These are phyloP conservation scores for Aspergillus campestris DNA, from an alignment of 495 filamentous ascomycete genomes.

Conservation along the genomic window DNA sequence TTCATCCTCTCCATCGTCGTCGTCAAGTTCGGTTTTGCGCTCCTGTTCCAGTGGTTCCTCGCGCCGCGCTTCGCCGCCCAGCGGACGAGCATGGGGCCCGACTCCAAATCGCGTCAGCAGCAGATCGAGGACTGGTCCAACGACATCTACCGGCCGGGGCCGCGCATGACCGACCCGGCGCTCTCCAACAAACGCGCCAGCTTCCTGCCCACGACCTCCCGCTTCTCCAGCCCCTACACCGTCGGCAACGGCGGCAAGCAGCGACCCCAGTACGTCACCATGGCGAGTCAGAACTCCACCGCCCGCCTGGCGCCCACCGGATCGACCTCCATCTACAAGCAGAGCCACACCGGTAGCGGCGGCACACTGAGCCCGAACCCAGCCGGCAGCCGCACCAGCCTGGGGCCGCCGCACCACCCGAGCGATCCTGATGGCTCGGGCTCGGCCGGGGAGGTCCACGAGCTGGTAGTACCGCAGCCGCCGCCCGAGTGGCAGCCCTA, in stretches of 20 bases:
- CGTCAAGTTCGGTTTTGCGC: slow-evolving; percentile 80
- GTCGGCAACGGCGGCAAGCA: slow-evolving; percentile 47
- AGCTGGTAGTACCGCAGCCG: slow-evolving; percentile 93
- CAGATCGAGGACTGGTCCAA: slow-evolving; percentile 99
- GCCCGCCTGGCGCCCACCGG: slow-evolving; percentile 61
- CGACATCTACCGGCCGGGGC: slow-evolving; percentile 88
- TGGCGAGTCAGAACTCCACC: slow-evolving; percentile 85
- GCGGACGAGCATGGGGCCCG: slow-evolving; percentile 60
- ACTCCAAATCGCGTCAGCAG: slow-evolving; percentile 71
- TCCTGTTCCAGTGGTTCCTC: slow-evolving; percentile 94
- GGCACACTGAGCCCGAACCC: slow-evolving; percentile 40
- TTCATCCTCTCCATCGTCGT: slow-evolving; percentile 88
- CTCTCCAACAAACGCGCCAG: slow-evolving; percentile 73
- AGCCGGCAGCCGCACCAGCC: slow-evolving; percentile 44
- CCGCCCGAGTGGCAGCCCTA: slow-evolving; percentile 95
- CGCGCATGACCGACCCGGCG: slow-evolving; percentile 70
- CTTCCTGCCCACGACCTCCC: slow-evolving; percentile 72
- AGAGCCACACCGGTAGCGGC: slow-evolving; percentile 59
- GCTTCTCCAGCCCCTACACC: slow-evolving; percentile 91
- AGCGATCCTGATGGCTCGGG: slow-evolving; percentile 61
- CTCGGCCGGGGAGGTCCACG: slow-evolving; percentile 91
- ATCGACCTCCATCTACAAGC: slow-evolving; percentile 57
- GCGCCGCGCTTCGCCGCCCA: slow-evolving; percentile 69
- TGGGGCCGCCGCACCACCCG: slow-evolving; percentile 22
- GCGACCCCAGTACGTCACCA: slow-evolving; percentile 67